Evolutionary conservation across 352 stramenopile genomes (phyloP).

Genomic region (Phytophthora niederhauseri): DNA sequence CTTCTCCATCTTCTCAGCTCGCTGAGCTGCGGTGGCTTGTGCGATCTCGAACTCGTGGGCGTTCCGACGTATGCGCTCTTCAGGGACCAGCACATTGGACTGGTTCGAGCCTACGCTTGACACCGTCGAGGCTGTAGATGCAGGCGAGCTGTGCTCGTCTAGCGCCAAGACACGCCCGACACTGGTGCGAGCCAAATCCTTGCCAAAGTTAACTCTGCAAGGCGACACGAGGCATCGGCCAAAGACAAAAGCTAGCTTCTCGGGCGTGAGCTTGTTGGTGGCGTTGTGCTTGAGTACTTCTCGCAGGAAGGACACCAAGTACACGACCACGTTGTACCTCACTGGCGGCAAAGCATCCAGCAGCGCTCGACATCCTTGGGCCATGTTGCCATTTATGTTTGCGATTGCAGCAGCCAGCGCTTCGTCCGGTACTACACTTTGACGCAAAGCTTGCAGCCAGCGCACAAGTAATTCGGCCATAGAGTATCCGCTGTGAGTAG

Average conservation of each 20-base stretch:
- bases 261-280: conserved; percentile 71
- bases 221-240: conserved; percentile 69
- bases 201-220: conserved; percentile 35
- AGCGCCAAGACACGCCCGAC: conserved; percentile 26
- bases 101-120: conserved; percentile 37
- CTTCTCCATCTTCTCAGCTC: conserved; percentile 75
- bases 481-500: conserved; percentile 83
- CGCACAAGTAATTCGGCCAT: conserved; percentile 91
- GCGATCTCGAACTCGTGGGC: conserved; percentile 61
- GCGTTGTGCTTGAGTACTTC: conserved; percentile 87
- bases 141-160: conserved; percentile 28
- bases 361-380: conserved; percentile 73
- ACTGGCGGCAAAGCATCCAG: conserved; percentile 91
- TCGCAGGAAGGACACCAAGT: conserved; percentile 96
- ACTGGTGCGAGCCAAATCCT: conserved; percentile 16
- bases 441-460: conserved; percentile 92
- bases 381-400: conserved; percentile 71
- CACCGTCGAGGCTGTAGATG: conserved; percentile 48
- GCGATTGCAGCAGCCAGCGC: conserved; percentile 72
- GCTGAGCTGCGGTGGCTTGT: conserved; percentile 56
- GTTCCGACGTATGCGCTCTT: conserved; percentile 65
- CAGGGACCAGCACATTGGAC: conserved; percentile 46
- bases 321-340: conserved; percentile 98
- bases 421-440: conserved; percentile 90
- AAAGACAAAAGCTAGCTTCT: conserved; percentile 82